Evolutionary conservation across 352 stramenopile genomes (phyloP).

Genomic region (Halophytophthora polymorphica): DNA sequence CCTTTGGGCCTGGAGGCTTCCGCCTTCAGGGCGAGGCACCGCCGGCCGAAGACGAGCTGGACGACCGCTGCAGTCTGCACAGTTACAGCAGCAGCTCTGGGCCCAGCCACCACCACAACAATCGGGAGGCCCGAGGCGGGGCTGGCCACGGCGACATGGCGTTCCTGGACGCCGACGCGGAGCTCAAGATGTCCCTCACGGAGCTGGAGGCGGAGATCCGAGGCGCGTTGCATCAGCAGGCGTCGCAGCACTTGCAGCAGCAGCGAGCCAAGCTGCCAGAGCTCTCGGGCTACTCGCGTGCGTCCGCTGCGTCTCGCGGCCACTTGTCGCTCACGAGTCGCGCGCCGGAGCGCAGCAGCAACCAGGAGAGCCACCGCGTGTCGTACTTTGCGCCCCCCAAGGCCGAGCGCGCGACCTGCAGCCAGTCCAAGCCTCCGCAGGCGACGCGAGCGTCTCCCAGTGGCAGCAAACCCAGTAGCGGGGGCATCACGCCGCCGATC

Average conservation of each 20-base stretch:
- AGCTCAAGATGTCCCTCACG: conserved; percentile 39
- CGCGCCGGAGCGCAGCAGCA: conserved; percentile 11
- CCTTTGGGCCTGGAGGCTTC: conserved; percentile 58
- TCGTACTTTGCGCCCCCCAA: conserved; percentile 9
- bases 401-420: conserved; percentile 50
- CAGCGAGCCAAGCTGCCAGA: conserved; percentile 20
- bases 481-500: conserved; percentile 24
- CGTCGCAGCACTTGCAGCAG: conserved; percentile 20
- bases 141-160: conserved; percentile 3
- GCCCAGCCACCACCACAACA: conserved; percentile 29
- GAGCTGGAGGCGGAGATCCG: conserved; percentile 33
- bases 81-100: conserved; percentile 27
- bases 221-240: conserved; percentile 22
- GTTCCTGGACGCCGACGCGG: conserved; percentile 23
- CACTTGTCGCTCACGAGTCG: conserved; percentile 15
- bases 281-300: conserved; percentile 17
- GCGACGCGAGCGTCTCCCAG: conserved; percentile 3
- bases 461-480: conserved; percentile 13
- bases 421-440: conserved; percentile 79
- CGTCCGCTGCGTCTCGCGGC: conserved; percentile 16
- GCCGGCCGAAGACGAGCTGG: conserved; percentile 25
- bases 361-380: conserved; percentile 17
- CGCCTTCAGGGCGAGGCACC: conserved; percentile 35
- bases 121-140: too few relatives aligned
- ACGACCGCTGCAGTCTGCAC: conserved; percentile 3